A percentile compares a stretch with the other conserved stretches of the same genome.
Evolutionary conservation across 73 alveolate genomes (phyloP).

Genomic region (Paraurostyla sp.): DNA sequence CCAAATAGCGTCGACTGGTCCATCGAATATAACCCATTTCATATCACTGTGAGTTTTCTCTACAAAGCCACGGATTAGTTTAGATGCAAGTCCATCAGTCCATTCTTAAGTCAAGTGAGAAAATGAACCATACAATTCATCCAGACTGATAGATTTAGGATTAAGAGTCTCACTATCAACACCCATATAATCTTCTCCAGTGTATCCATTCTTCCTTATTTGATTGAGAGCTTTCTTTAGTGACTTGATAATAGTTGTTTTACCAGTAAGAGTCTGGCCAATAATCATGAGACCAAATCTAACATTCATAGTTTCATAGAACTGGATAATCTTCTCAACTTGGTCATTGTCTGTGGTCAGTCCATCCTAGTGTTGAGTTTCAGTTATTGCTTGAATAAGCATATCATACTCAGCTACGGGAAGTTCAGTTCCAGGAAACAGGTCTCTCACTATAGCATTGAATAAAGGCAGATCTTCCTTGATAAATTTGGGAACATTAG

Average conservation of each 20-base stretch:
- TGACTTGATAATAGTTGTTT: constrained; percentile 85
- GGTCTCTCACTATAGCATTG: constrained; percentile 92
- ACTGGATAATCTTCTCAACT: constrained; percentile 90
- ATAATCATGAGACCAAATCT: constrained; percentile 97
- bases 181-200: constrained; percentile 79
- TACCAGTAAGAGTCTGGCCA: constrained; percentile 96
- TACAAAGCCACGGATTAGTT: constrained; percentile 93
- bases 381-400: constrained; percentile 75
- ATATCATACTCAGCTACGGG: constrained; percentile 82
- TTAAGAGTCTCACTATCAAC: constrained; percentile 88
- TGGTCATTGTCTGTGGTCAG: constrained; percentile 78
- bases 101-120: constrained; percentile 95
- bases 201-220: constrained; percentile 79
- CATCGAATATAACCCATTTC: constrained; percentile 98
- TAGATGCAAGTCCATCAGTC: constrained; percentile 98
- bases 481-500: constrained; percentile 94
- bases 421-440: constrained; percentile 94
- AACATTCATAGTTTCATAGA: constrained; percentile 96
- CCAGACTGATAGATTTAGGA: constrained; percentile 96
- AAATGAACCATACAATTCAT: constrained; percentile 95
- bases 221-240: constrained; percentile 86
- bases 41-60: constrained; percentile 80
- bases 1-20: constrained; percentile 99
- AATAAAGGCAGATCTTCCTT: constrained; percentile 94
- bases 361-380: constrained; percentile 69